These are phyloP conservation scores for Blastobotrys terrestris DNA, from an alignment of 805 yeast species.

Conservation along the genomic window DNA sequence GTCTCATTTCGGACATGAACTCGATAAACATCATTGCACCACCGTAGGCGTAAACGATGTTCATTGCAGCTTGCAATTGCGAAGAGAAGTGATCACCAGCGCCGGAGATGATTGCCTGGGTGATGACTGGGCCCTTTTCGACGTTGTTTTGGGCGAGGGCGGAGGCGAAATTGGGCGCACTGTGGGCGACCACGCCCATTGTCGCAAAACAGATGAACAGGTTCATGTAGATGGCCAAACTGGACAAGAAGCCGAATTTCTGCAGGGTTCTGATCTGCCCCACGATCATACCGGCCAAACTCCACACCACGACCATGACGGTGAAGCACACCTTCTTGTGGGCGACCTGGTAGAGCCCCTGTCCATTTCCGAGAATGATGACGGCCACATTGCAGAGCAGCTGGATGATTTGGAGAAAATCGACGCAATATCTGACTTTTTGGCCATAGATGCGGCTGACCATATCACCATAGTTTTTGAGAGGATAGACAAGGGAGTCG, in stretches of 20 bases:
- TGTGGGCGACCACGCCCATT: constrained; percentile 37
- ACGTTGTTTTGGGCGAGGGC: constrained; percentile 14
- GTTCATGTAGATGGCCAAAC: constrained; percentile 43
- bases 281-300: constrained; percentile 38
- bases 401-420: constrained; percentile 37
- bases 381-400: constrained; percentile 41
- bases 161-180: constrained; percentile 31
- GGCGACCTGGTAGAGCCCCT: constrained; percentile 38
- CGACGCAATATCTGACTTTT: constrained; percentile 31
- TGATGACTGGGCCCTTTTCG: constrained; percentile 18
- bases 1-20: constrained; percentile 43
- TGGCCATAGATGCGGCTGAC: constrained; percentile 37
- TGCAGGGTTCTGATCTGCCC: constrained; percentile 39
- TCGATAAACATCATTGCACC: constrained; percentile 47
- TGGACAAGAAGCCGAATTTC: constrained; percentile 38
- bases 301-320: constrained; percentile 39
- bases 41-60: constrained; percentile 45
- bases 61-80: constrained; percentile 37
- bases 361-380: constrained; percentile 38
- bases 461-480: constrained; percentile 39
- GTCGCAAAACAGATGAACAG: constrained; percentile 39
- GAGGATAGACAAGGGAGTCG: constrained; percentile 40
- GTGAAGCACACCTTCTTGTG: constrained; percentile 34
- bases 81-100: constrained; percentile 20
- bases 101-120: constrained; percentile 27